Evolutionary conservation across 2,329 filamentous ascomycete species (phyloP).

Genomic region (Keithomyces neogunnii): DNA sequence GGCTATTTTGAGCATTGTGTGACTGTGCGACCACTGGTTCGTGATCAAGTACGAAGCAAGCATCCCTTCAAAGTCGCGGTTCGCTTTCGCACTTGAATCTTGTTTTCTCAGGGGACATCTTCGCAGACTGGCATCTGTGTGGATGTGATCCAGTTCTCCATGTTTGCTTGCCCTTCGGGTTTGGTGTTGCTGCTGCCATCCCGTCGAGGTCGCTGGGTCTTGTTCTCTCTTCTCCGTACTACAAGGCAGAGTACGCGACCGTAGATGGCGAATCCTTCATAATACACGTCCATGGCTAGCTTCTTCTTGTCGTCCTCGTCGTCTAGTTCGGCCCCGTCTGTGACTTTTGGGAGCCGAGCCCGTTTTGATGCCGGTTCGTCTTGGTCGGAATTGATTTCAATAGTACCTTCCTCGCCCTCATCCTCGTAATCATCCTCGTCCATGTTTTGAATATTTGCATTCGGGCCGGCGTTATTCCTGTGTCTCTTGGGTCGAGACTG

Average conservation of each 20-base stretch:
- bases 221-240: slow-evolving; percentile 63
- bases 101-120: slow-evolving; percentile 18
- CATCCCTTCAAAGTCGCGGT: not conserved
- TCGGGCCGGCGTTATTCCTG: slow-evolving; percentile 16
- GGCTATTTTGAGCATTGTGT: not conserved
- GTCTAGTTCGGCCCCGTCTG: slow-evolving; percentile 18
- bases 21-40: not conserved
- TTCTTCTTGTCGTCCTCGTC: slow-evolving; percentile 78
- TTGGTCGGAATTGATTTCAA: slow-evolving; percentile 30
- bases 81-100: not conserved
- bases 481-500: slow-evolving; percentile 20
- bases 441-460: slow-evolving; percentile 17
- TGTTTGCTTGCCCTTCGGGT: slow-evolving; percentile 54
- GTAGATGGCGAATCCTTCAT: slow-evolving; percentile 95
- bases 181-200: slow-evolving; percentile 18
- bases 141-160: slow-evolving; percentile 79
- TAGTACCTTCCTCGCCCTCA: slow-evolving; percentile 19
- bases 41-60: not conserved
- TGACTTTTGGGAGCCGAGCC: slow-evolving; percentile 22
- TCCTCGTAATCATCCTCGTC: slow-evolving; percentile 26
- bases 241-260: slow-evolving; percentile 87
- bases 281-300: slow-evolving; percentile 72
- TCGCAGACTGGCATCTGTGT: slow-evolving; percentile 54
- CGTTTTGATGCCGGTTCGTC: slow-evolving; percentile 38
- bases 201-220: slow-evolving; percentile 24